Evolutionary conservation across 108 stramenopile species (phyloP).

Genomic region (Halocafeteria seosinensis): DNA sequence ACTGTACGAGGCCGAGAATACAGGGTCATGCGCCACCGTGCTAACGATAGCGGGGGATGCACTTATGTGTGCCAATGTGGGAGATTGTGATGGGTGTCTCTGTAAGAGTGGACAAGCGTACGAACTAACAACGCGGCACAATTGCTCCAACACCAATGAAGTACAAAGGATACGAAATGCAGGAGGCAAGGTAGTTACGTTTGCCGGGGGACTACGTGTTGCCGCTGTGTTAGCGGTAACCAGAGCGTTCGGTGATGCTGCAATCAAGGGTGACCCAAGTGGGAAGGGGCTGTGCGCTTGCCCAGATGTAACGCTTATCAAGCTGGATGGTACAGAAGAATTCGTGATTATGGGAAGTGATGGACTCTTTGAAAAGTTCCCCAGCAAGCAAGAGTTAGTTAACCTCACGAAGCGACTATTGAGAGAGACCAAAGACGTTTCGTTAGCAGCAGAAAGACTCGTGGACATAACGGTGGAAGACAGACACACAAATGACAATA

Average conservation of each 20-base stretch:
- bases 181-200: slow-evolving; percentile 4
- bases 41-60: background rate
- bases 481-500: slow-evolving; percentile 2
- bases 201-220: background rate
- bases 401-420: background rate
- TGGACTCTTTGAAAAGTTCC: slow-evolving; percentile 9
- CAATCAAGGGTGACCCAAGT: background rate
- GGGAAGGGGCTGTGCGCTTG: background rate
- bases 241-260: background rate
- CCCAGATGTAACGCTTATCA: background rate
- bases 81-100: background rate
- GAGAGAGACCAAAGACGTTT: background rate
- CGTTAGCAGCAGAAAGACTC: background rate
- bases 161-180: slow-evolving; percentile 5
- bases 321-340: background rate
- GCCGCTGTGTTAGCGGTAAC: slow-evolving; percentile 2
- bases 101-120: background rate
- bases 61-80: background rate
- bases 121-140: background rate
- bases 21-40: background rate
- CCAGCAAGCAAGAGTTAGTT: background rate
- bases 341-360: slow-evolving; percentile 6
- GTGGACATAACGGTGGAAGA: background rate
- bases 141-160: background rate
- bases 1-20: background rate